Conservation (phyloP, 768 basidiomycete species). For the Lanmaoa pseudosensibilis region DNA sequence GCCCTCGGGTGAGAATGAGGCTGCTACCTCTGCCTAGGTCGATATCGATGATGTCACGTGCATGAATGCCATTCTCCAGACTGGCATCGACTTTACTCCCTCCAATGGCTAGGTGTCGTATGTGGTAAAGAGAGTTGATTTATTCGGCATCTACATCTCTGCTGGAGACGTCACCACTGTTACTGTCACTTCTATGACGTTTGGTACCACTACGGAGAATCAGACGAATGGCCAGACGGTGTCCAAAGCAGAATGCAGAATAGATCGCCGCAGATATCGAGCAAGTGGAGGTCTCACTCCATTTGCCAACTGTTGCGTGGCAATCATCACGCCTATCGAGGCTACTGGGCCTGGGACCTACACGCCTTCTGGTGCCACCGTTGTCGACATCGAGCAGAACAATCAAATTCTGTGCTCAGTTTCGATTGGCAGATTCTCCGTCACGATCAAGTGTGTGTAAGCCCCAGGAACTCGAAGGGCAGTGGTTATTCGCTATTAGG, state of each 20-base stretch:
- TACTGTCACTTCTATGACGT: neutral
- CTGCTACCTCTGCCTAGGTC: neutral
- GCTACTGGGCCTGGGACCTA: neutral
- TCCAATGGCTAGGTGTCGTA: neutral
- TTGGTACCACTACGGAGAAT: conserved; percentile 6
- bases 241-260: neutral
- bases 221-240: neutral
- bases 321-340: conserved; percentile 1
- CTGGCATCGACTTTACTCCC: conserved; percentile 2
- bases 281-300: neutral
- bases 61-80: neutral
- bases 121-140: conserved; percentile 1
- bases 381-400: conserved; percentile 5
- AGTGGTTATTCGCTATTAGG: neutral
- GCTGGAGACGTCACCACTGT: conserved; percentile 5
- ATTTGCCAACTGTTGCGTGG: conserved; percentile 1
- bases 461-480: neutral
- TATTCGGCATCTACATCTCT: conserved; percentile 1
- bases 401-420: neutral
- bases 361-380: neutral
- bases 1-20: neutral
- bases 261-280: conserved; percentile 8
- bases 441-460: neutral
- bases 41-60: conserved; percentile 11
- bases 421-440: neutral